phyloP scores from a whole-genome alignment of 2,329 filamentous ascomycete species.

The Paracorniculantispora psalliotae region DNA sequence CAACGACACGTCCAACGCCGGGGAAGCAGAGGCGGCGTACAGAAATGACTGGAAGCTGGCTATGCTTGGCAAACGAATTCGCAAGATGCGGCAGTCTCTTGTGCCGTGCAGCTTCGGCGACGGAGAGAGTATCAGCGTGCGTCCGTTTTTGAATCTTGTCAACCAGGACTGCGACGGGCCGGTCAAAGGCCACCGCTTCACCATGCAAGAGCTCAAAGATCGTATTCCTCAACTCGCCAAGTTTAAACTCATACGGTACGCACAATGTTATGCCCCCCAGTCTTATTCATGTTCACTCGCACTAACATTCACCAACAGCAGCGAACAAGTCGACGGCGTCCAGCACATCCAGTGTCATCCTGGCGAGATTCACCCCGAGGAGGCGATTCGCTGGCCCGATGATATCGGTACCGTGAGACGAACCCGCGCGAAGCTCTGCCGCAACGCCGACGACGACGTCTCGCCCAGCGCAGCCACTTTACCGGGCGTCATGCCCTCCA shows the following conservation, averaged over 20 bases:
- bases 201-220: conserved; percentile 16
- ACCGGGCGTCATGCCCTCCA: conserved; percentile 16
- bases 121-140: conserved; percentile 7
- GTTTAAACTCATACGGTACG: conserved; percentile 17
- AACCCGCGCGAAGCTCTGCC: not conserved
- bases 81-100: not conserved
- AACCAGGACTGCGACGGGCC: conserved; percentile 18
- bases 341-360: conserved; percentile 2
- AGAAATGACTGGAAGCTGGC: not conserved
- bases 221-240: conserved; percentile 10
- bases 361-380: conserved; percentile 19
- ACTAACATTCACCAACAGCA: not conserved
- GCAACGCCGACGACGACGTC: not conserved
- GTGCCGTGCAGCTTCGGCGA: not conserved
- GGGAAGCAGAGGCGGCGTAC: not conserved
- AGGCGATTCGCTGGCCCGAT: conserved; percentile 18
- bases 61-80: not conserved
- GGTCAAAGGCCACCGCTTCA: conserved; percentile 22
- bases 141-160: conserved; percentile 20
- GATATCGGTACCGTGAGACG: not conserved
- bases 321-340: not conserved
- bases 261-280: not conserved
- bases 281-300: not conserved
- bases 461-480: conserved; percentile 7
- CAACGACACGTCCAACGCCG: not conserved